These are phyloP conservation scores for Lachnellula arida DNA, from an alignment of 2,329 filamentous ascomycete species.

Conservation along the genomic window DNA sequence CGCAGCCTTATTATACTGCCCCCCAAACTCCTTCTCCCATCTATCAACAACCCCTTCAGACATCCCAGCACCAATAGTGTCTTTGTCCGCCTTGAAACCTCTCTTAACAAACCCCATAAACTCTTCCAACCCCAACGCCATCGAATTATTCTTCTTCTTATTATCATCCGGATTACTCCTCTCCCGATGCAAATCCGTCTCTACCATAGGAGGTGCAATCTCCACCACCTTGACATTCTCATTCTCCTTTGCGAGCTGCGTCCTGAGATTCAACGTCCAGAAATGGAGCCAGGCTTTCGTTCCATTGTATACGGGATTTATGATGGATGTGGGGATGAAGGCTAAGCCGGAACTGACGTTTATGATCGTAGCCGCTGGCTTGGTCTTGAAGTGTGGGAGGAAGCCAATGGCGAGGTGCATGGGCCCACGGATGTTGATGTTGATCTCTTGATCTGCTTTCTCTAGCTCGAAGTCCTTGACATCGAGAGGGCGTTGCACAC, in stretches of 20 bases:
- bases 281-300: constrained; percentile 56
- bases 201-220: constrained; percentile 51
- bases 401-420: constrained; percentile 50
- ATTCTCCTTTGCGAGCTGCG: constrained; percentile 39
- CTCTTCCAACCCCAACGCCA: constrained; percentile 45
- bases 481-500: constrained; percentile 50
- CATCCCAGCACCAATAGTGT: constrained; percentile 44
- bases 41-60: constrained; percentile 8
- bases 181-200: constrained; percentile 52
- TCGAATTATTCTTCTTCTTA: constrained; percentile 51
- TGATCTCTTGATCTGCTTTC: constrained; percentile 52
- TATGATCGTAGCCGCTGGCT: constrained; percentile 40
- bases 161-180: constrained; percentile 52
- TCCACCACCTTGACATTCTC: constrained; percentile 46
- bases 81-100: constrained; percentile 43
- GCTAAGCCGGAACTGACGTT: constrained; percentile 52
- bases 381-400: constrained; percentile 44
- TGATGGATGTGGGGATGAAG: constrained; percentile 46
- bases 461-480: constrained; percentile 41
- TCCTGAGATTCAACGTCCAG: constrained; percentile 50
- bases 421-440: constrained; percentile 54
- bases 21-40: constrained; percentile 35
- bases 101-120: constrained; percentile 46
- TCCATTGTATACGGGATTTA: constrained; percentile 56
- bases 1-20: constrained; percentile 39